Conservation (phyloP, 805 yeast species). For the Starmerella gropengiesseri region DNA sequence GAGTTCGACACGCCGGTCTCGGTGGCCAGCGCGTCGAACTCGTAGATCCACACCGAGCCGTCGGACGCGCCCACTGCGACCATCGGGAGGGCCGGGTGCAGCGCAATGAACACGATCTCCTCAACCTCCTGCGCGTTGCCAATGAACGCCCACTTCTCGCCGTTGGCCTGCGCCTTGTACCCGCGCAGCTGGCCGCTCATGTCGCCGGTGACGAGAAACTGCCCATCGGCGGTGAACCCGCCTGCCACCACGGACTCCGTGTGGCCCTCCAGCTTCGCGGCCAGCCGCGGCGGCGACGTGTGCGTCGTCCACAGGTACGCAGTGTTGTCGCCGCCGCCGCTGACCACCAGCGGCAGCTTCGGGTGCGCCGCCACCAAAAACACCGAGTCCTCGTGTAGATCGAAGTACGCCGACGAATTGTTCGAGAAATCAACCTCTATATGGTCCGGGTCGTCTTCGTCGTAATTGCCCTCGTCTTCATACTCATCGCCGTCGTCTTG, state of each 20-base stretch:
- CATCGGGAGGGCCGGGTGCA: slow-evolving; percentile 63
- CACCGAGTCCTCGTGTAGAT: slow-evolving; percentile 77
- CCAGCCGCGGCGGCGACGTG: slow-evolving; percentile 68
- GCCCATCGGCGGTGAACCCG: slow-evolving; percentile 74
- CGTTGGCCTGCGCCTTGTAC: slow-evolving; percentile 60
- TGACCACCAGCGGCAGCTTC: slow-evolving; percentile 63
- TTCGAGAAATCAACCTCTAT: slow-evolving; percentile 79
- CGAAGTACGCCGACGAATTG: slow-evolving; percentile 83
- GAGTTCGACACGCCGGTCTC: slow-evolving; percentile 7
- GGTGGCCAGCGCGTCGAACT: slow-evolving; percentile 40
- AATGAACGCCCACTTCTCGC: slow-evolving; percentile 67
- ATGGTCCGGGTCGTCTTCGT: slow-evolving; percentile 31
- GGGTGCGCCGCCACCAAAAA: slow-evolving; percentile 80
- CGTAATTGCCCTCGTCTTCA: slow-evolving; percentile 29
- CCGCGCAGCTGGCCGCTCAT: slow-evolving; percentile 82
- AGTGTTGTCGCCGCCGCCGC: slow-evolving; percentile 91
- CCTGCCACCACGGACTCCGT: slow-evolving; percentile 81
- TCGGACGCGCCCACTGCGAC: slow-evolving; percentile 89
- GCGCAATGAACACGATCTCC: slow-evolving; percentile 73
- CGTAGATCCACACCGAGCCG: slow-evolving; percentile 92
- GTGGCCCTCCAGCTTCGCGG: slow-evolving; percentile 67
- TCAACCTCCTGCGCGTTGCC: slow-evolving; percentile 76
- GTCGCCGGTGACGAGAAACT: slow-evolving; percentile 76
- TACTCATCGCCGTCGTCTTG: slow-evolving; percentile 27
- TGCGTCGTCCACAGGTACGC: slow-evolving; percentile 83